phyloP scores from a whole-genome alignment of 768 basidiomycete species.

The Auriscalpium vulgare region DNA sequence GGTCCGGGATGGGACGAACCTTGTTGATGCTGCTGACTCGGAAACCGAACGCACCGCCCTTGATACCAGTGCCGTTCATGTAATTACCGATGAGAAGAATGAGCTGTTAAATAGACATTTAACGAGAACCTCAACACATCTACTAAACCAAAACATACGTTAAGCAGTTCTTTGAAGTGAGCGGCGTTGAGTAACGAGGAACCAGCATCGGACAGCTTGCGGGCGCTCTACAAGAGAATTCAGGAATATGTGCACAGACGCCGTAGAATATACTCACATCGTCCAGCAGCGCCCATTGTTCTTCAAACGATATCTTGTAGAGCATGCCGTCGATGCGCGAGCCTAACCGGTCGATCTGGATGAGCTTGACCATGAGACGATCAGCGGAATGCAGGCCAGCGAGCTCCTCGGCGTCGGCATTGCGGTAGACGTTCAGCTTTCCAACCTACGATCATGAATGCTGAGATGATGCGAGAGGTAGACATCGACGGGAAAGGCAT shows the following conservation, averaged over 20 bases:
- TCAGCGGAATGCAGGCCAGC: constrained; percentile 89
- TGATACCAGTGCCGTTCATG: constrained; percentile 94
- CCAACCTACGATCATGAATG: constrained; percentile 47
- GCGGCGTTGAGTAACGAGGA: constrained; percentile 73
- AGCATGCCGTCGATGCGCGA: constrained; percentile 95
- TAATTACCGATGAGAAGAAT: constrained; percentile 96
- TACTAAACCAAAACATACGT: constrained; percentile 32
- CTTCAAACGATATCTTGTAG: constrained; percentile 82
- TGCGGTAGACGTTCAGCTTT: constrained; percentile 84
- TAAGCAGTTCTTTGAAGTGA: constrained; percentile 84
- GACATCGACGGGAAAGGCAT: constrained; percentile 6
- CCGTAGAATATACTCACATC: constrained; percentile 43
- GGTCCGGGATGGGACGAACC: constrained; percentile 31
- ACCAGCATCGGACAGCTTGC: constrained; percentile 76
- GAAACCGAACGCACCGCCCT: constrained; percentile 97
- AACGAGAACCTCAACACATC: constrained; percentile 11
- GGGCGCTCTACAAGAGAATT: constrained; percentile 50
- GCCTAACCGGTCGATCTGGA: constrained; percentile 84
- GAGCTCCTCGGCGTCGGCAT: constrained; percentile 80
- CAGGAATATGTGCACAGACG: constrained; percentile 4
- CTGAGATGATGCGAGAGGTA: not conserved
- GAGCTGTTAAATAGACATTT: constrained; percentile 35
- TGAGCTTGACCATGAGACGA: constrained; percentile 92
- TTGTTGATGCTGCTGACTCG: constrained; percentile 96
- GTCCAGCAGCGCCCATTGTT: constrained; percentile 73